Base-by-base conservation (phyloP, 768 basidiomycete genomes). In the Paxillus ammoniavirescens region DNA sequence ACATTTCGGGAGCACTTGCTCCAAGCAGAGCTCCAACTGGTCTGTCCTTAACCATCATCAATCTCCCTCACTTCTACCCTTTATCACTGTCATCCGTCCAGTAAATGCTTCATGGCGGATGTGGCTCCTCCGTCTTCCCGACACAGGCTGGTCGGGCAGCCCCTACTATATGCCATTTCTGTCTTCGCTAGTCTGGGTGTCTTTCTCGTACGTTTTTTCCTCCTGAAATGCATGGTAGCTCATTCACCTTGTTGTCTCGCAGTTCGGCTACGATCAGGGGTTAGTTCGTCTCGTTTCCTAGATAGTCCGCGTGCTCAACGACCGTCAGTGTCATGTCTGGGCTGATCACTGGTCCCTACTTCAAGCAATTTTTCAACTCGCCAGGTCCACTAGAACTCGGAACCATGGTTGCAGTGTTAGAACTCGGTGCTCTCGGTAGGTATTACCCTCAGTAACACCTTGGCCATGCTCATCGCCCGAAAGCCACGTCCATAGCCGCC, bases 381-480 rank as follows among this genome's bases (percentile, higher is more conserved):
- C 94, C 93, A 15, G 79, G 80, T 14, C 77, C 87, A 0, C 72
- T 88, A 47, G 82, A 88, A 62, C 70, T 93, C 21, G 94, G 93
- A n/a, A 92, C 91, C 17, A 93, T 98, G 89, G 93, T 97, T 38
- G 91, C 94, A n/a, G 87, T 95, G 5, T 75, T 96, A 33, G 93
- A 98, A 71, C 80, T 98, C 35, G 94, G 94, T 42, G 94, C 94
- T 37, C 87, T 97, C 68, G 79, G 93, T 91, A 65, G 41, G 84
- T 73, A 49, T 41, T 12, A 33, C 35, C 31, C 31, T 26, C 41
- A 8, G 23, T 21, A 30, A 15, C 2, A 0, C 21, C 49, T 37
- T 42, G 21, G 30, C 26, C 23, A 49, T 41, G 26, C 50, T 58
- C 35, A 57, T 33, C 21, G 52, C 30, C 42, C 6, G 14, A 4